Base-by-base conservation (phyloP, 805 yeast species). In the Debaryomyces tyrocola region DNA sequence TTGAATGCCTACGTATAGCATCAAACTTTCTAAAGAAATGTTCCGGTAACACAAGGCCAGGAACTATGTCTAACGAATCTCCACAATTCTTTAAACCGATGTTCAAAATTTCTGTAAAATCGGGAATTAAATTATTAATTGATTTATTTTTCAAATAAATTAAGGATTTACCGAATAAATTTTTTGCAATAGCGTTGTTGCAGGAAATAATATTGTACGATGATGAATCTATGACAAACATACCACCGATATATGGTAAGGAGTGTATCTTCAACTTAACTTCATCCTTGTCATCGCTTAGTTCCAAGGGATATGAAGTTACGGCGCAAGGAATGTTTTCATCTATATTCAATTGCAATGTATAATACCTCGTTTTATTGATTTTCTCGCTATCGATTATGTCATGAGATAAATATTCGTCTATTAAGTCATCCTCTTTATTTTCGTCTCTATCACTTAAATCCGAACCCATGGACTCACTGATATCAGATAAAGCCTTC, bases 41-140 rank as follows among this genome's bases (percentile, higher is more conserved):
- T 63, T 91, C 98, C 0, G 97, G 96, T 10, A 91, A 69, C 0
- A 91, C 96, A 42, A 88, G 66, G 1, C 97, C 97, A 0, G 85
- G 80, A 6, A 57, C 61, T 20, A 68, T 45, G 17, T 57, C 53
- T 27, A 60, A 50, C 0, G 49, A 53, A 7, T 59, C 58, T 4
- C 49, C 41, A 35, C 59, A 60, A 24, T 59, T 62, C 2, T 62
- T 63, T 11, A 64, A 47, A 1, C 84, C 82, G 17, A 59, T 51
- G 1, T 65, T 60, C 41, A 83, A 59, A 17, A 81, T 66, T 3
- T 66, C 63, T 2, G 77, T 59, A 57, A 90, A 89, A 14, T 75
- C 67, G 5, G 95, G 96, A 20, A 90, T 72, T 15, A 90, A 67
- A 4, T 56, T 63, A 51, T 82, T 79, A 8, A 90, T 77, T 2